Evolutionary conservation across 805 yeast genomes (phyloP).

Genomic region (Candida anglica): DNA sequence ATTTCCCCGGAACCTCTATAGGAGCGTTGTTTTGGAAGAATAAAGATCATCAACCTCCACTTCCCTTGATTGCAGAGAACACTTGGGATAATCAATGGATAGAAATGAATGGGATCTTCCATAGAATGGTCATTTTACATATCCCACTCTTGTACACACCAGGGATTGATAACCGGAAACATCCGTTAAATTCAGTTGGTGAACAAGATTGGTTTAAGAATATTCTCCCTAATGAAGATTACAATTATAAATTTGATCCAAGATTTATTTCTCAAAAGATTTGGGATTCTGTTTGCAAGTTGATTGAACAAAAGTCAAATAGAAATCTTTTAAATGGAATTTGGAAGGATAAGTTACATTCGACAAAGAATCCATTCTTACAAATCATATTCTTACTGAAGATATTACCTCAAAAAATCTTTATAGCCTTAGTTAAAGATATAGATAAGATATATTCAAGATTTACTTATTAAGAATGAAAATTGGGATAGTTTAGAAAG

Average conservation of each 20-base stretch:
- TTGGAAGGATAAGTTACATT: too few species aligned
- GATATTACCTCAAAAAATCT: background rate
- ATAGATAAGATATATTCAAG: conserved; percentile 6
- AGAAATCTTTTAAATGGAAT: too few species aligned
- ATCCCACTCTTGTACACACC: conserved; percentile 28
- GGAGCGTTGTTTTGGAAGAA: conserved; percentile 15
- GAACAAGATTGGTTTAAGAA: conserved; percentile 13
- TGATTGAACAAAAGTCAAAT: too few species aligned
- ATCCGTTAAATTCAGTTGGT: conserved; percentile 3
- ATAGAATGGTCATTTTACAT: conserved; percentile 16
- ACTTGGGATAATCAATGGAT: conserved; percentile 20
- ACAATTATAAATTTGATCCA: conserved; percentile 3
- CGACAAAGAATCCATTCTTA: conserved; percentile 1
- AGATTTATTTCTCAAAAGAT: background rate
- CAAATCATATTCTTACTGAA: conserved; percentile 1
- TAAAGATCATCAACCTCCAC: conserved; percentile 3
- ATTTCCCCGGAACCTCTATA: conserved; percentile 21
- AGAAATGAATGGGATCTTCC: conserved; percentile 15
- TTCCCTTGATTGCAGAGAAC: conserved; percentile 25
- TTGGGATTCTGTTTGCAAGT: conserved; percentile 9
- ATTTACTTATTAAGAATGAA: conserved; percentile 8
- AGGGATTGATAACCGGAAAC: conserved; percentile 17
- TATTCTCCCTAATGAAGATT: conserved; percentile 16
- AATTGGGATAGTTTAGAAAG: too few species aligned
- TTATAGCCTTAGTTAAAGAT: background rate